Evolutionary conservation across 2,329 filamentous ascomycete genomes (phyloP), one percentile per base, ranked within the genome.

Genomic region (Hymenoscyphus fraxineus): DNA sequence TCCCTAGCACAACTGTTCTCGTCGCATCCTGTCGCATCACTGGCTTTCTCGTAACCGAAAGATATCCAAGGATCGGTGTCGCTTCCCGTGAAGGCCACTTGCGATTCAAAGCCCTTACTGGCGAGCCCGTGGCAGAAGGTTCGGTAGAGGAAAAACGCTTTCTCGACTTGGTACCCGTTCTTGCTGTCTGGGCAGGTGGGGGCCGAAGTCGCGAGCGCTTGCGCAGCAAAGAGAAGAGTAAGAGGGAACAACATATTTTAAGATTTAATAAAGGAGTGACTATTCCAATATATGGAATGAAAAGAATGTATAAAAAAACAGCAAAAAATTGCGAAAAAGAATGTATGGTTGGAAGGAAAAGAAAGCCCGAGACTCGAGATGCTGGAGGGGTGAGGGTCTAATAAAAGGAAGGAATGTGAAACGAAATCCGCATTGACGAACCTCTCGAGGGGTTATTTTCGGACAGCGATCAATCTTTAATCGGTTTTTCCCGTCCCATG

Each of bases 71-170:
- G 64, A 27, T 61, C 60, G 5, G 60, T 56, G 10, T 47, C 47
- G 35, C 60, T 61, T n/a, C 51, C 47, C 19, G 62, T 40, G 27
- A 59, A 59, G 41, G 60, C 60, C 6, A 63, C 22, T 15, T 61
- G 39, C 22, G 60, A 55, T 22, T 59, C 35, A 38, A 68, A 68
- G 35, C 35, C 41, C 16, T 44, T 19, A n/a, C 16, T 41, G 15
- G 64, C 57, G n/a, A 68, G 56, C 15, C 61, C 40, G 13, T 55
- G 59, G 57, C 66, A 68, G 56, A 68, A 66, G 38, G n/a, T 44
- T 13, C 62, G 58, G 58, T 63, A 68, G 27, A 68, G 39, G 35
- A 62, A 62, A 40, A 54, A n/a, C 16, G 62, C 54, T 35, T 63
- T 62, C 39, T 62, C 64, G 2, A 64, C 55, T 56, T 63, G 60